Percentiles rank a stretch among this genome's conserved stretches.
These are phyloP conservation scores for Sporothrix globosa DNA, from an alignment of 2,329 filamentous ascomycete genomes.

Conservation along the genomic window DNA sequence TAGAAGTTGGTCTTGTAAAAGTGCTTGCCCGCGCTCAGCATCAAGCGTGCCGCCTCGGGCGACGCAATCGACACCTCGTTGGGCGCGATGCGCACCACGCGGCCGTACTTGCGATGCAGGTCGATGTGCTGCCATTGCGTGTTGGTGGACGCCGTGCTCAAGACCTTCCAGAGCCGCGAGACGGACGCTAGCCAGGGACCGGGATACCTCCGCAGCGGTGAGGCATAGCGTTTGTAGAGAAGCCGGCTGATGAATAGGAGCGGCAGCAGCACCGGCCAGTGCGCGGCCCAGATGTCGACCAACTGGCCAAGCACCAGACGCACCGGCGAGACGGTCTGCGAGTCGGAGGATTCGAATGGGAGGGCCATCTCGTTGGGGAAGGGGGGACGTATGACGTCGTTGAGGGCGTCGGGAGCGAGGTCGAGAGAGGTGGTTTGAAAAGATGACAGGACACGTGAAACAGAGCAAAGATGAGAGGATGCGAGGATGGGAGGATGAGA, in stretches of 20 bases:
- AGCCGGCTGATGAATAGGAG: conserved; percentile 39
- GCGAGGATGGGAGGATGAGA: background rate
- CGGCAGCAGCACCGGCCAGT: conserved; percentile 42
- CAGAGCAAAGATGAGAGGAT: background rate
- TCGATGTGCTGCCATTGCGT: conserved; percentile 51
- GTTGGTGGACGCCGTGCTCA: conserved; percentile 45
- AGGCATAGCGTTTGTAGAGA: conserved; percentile 43
- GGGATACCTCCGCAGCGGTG: conserved; percentile 45
- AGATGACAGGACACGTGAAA: background rate
- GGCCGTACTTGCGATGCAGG: conserved; percentile 52
- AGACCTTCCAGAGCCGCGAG: conserved; percentile 49
- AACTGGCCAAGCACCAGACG: conserved; percentile 37
- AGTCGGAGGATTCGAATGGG: conserved; percentile 35
- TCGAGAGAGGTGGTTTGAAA: background rate
- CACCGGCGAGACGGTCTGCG: conserved; percentile 38
- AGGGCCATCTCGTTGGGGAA: conserved; percentile 26
- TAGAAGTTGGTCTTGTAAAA: conserved; percentile 60
- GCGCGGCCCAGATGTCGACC: conserved; percentile 37
- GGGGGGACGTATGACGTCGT: background rate
- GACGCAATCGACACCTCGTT: conserved; percentile 54
- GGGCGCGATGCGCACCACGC: conserved; percentile 54
- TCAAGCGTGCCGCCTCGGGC: conserved; percentile 50
- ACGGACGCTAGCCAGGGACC: conserved; percentile 44
- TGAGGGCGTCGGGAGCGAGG: background rate
- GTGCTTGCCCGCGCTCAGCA: conserved; percentile 55